phyloP scores from a whole-genome alignment of 2,329 filamentous ascomycete genomes.

The Ophiostoma australiae region DNA sequence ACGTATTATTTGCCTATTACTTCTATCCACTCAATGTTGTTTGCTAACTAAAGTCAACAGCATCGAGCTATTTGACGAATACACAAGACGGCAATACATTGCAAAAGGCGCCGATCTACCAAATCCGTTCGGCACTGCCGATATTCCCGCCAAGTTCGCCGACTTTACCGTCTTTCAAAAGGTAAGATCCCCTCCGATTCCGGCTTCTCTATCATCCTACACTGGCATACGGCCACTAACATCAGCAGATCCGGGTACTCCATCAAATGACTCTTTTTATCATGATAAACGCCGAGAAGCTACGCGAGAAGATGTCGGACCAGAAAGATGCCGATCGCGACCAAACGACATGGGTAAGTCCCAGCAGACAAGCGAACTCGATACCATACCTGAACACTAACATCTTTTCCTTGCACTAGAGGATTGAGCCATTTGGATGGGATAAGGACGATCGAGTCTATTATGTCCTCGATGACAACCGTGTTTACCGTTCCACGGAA shows the following conservation, averaged over 20 bases:
- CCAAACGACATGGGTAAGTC: conserved; percentile 74
- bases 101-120: conserved; percentile 65
- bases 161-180: conserved; percentile 81
- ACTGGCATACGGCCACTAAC: neutral
- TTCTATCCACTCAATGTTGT: neutral
- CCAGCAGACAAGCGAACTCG: too few relatives aligned
- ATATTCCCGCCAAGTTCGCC: conserved; percentile 66
- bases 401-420: conserved; percentile 37
- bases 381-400: neutral
- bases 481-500: conserved; percentile 84
- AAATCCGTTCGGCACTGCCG: conserved; percentile 81
- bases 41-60: conserved; percentile 42
- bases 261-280: conserved; percentile 89
- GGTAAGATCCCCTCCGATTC: conserved; percentile 38
- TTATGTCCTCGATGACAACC: conserved; percentile 88
- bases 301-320: conserved; percentile 81
- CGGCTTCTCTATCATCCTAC: neutral
- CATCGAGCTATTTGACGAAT: conserved; percentile 85
- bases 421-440: conserved; percentile 81
- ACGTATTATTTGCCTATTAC: neutral
- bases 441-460: conserved; percentile 82
- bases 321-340: conserved; percentile 79
- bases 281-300: conserved; percentile 77
- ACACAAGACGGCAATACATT: conserved; percentile 80
- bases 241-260: conserved; percentile 62